phyloP scores from a whole-genome alignment of 139 green algal species.

The Spirogloea muscicola region DNA sequence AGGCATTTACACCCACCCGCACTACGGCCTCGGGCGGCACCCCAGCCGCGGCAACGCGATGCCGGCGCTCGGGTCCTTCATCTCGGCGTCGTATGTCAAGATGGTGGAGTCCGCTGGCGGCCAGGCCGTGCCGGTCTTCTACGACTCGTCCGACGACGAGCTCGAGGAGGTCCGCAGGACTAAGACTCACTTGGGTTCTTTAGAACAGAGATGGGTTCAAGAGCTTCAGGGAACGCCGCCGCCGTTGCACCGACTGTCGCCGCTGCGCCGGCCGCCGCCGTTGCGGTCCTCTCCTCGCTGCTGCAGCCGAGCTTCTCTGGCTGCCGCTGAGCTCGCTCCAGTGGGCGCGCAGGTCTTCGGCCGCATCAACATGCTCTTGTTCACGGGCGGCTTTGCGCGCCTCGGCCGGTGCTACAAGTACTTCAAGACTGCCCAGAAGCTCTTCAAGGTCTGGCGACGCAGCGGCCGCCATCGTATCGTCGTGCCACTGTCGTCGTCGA shows the following conservation, averaged over 20 bases:
- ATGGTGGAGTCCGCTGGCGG: conserved; percentile 38
- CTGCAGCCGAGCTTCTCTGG: no score
- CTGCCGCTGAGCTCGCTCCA: no score
- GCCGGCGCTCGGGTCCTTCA: no score
- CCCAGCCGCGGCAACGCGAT: no score
- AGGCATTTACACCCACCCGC: no score
- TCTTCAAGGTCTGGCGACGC: conserved; percentile 19
- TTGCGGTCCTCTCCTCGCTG: no score
- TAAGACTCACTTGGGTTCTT: no score
- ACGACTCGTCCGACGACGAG: conserved; percentile 22
- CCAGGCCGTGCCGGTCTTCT: conserved; percentile 35
- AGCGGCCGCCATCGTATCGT: neutral
- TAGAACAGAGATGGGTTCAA: no score
- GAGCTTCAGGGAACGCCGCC: no score
- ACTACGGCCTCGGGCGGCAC: no score
- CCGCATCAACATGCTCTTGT: conserved; percentile 37
- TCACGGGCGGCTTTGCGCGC: conserved; percentile 24
- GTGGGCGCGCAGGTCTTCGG: conserved; percentile 38
- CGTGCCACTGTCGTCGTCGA: neutral
- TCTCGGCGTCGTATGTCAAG: conserved; percentile 48
- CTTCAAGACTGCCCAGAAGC: conserved; percentile 23
- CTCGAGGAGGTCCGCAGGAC: conserved; percentile 16
- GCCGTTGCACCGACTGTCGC: no score
- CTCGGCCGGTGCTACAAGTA: conserved; percentile 23
- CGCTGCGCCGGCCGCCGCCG: no score